Conservation (phyloP, 768 basidiomycete species). For the Sporobolomyces phaffii region DNA sequence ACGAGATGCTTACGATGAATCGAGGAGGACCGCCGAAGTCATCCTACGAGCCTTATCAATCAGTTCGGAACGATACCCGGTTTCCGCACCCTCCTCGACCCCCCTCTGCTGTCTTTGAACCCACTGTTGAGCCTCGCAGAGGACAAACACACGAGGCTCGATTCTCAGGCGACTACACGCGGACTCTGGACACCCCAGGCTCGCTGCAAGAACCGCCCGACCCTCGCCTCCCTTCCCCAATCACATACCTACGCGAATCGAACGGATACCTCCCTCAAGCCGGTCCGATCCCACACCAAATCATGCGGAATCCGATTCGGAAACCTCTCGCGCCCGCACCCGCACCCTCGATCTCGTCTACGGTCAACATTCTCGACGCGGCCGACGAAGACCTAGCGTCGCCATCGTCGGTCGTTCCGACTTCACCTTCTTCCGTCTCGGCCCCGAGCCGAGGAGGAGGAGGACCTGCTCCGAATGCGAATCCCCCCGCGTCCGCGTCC, state of each 20-base stretch:
- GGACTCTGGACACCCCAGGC: no score
- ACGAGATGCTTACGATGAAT: neutral
- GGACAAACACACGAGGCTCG: neutral
- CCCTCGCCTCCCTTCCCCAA: neutral
- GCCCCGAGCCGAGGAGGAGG: neutral
- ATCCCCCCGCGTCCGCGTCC: no score
- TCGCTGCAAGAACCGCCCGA: no score
- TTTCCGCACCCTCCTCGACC: slow-evolving; percentile 1
- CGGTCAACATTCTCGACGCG: slow-evolving; percentile 30
- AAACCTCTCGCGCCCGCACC: neutral
- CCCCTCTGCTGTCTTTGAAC: slow-evolving; percentile 1
- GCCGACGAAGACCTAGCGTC: slow-evolving; percentile 18
- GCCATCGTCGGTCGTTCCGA: neutral
- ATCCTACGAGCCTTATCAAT: neutral
- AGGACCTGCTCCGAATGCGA: neutral
- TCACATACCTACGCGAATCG: no score
- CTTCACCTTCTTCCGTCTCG: slow-evolving; percentile 5
- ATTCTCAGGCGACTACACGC: neutral
- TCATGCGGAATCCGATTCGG: neutral
- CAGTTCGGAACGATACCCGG: neutral
- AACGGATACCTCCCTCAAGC: no score
- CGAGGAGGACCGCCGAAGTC: neutral
- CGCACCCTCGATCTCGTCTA: slow-evolving; percentile 1
- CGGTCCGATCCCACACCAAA: neutral
- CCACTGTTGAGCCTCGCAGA: neutral